Evolutionary conservation across 306 rosid genomes (phyloP).

Genomic region (Potentilla sterilis): DNA sequence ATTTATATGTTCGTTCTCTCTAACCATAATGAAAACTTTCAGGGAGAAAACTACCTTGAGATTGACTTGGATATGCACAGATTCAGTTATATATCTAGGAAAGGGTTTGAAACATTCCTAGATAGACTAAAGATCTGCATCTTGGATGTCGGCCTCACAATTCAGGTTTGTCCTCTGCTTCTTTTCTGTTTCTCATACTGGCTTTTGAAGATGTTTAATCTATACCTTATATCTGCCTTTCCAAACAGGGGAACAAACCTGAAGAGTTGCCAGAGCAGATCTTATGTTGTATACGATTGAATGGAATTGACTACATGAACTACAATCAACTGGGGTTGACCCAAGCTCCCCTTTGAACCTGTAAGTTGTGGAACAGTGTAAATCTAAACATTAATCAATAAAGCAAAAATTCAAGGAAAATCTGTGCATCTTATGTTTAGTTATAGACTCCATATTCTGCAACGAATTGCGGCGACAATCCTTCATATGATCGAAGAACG

Average conservation of each 20-base stretch:
- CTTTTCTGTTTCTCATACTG: not conserved
- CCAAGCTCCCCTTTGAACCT: constrained; percentile 41
- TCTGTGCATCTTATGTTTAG: constrained; percentile 13
- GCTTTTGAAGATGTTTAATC: constrained; percentile 4
- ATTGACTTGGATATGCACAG: constrained; percentile 98
- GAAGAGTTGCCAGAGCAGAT: constrained; percentile 97
- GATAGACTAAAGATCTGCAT: constrained; percentile 75
- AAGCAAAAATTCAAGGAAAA: constrained; percentile 28
- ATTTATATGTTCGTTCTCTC: not conserved
- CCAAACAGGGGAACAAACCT: constrained; percentile 77
- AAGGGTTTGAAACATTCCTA: constrained; percentile 91
- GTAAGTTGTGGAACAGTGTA: constrained; percentile 25
- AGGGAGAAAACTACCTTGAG: constrained; percentile 97
- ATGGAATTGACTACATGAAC: constrained; percentile 75
- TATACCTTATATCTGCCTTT: constrained; percentile 11
- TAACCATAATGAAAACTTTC: constrained; percentile 20
- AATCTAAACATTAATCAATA: constrained; percentile 31
- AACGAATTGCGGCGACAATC: constrained; percentile 26
- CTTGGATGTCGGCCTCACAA: constrained; percentile 92
- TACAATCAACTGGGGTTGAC: constrained; percentile 72
- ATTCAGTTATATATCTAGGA: constrained; percentile 91
- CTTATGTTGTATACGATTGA: constrained; percentile 82
- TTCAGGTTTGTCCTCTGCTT: constrained; percentile 52
- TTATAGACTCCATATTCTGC: constrained; percentile 8
- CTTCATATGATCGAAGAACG: not conserved